Base-by-base conservation (phyloP, 345 rosid genomes). In the Luvunga scandens region DNA sequence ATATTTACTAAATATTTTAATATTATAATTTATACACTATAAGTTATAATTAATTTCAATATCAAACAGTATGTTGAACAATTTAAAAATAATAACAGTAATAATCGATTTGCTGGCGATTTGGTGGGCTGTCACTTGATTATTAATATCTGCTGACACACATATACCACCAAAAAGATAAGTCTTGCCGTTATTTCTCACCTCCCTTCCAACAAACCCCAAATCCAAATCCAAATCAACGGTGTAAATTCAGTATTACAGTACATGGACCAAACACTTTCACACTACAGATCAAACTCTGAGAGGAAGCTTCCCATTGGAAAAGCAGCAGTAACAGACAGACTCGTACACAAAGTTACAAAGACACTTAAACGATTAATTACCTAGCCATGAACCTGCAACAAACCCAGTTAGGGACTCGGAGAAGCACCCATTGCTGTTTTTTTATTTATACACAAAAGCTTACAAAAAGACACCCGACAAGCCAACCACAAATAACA, bases 271-370 rank as follows among this genome's bases (percentile, higher is more conserved):
- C 22, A 53, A 18, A 18, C 22, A 53, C 22, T 53, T 53, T 5
- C 1, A 9, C 57, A 53, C 7, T 1, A 18, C 18, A 5, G 5
- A 1, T 53, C 1, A 27, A 12, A 45, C 18, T 45, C 50, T 3
- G 18, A 12, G 13, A 28, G 19, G 2, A 63, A 19, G 36, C 33
- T 57, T 45, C 31, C 50, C 76, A 34, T 9, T 14, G 38, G 13
- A n/a, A 75, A 33, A 75, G 62, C 45, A 75, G 78, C 48, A 22
- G 27, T 30, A 75, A 48, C 33, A 30, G 21, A 16, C 27, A 63
- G 30, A 45, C 50, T 6, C 27, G 13, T 1, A 34, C 31, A 64
- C 7, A 18, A 7, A 18, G 53, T 42, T 25, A 45, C n/a, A 74
- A 0, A 19, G 13, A 62, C 69, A 25, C 69, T 5, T 5, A 13